These are phyloP conservation scores for Lasiosphaeris hirsuta DNA, from an alignment of 495 filamentous ascomycete species.

Conservation along the genomic window DNA sequence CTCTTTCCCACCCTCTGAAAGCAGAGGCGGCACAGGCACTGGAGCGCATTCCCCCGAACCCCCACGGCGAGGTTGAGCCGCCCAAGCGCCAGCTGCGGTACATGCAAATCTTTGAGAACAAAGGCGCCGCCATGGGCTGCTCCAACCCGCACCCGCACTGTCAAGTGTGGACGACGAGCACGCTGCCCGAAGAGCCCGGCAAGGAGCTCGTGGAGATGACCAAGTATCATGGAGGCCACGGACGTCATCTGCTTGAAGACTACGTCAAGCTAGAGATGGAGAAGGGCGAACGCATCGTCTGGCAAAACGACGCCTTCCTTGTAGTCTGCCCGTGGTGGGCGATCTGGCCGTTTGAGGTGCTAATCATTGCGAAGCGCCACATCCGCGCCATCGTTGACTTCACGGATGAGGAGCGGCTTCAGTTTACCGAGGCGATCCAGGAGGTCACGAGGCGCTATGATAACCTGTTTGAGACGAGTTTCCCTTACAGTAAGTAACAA, in stretches of 20 bases:
- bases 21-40: conserved; percentile 31
- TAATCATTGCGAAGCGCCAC: conserved; percentile 80
- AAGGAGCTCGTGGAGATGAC: conserved; percentile 73
- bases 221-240: conserved; percentile 69
- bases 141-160: conserved; percentile 98
- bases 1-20: conserved; percentile 64
- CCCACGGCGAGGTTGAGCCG: conserved; percentile 40
- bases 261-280: conserved; percentile 79
- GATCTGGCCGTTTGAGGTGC: conserved; percentile 93
- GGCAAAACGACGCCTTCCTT: conserved; percentile 77
- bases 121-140: conserved; percentile 96
- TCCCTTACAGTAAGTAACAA: conserved; percentile 72
- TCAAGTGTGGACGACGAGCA: conserved; percentile 91
- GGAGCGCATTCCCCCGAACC: conserved; percentile 37
- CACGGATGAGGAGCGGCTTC: conserved; percentile 57
- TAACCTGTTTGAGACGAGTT: conserved; percentile 94
- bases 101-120: conserved; percentile 99
- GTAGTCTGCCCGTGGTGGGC: conserved; percentile 97
- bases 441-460: conserved; percentile 90
- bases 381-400: conserved; percentile 80
- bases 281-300: conserved; percentile 82
- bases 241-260: conserved; percentile 76
- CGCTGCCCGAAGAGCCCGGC: conserved; percentile 80
- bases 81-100: conserved; percentile 82
- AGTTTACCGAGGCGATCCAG: conserved; percentile 77